Evolutionary conservation across 768 basidiomycete genomes (phyloP).

Genomic region (Boletus insuetus): DNA sequence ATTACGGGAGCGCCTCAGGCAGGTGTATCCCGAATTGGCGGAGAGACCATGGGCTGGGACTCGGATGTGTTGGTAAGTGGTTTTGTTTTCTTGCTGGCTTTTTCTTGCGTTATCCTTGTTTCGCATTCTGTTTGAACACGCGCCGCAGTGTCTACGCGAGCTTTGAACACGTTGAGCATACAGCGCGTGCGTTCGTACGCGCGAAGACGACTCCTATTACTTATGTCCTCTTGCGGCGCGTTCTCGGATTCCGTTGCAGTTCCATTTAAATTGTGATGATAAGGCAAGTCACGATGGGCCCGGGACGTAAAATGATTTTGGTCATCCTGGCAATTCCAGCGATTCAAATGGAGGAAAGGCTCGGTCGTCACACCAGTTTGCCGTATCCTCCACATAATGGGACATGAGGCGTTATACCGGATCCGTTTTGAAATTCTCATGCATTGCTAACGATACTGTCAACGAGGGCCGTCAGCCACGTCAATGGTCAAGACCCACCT

Average conservation of each 20-base stretch:
- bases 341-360: background rate
- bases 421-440: background rate
- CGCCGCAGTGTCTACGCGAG: background rate
- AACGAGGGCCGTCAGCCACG: background rate
- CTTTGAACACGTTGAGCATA: background rate
- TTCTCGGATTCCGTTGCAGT: background rate
- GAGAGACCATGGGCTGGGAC: constrained; percentile 69
- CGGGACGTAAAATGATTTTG: background rate
- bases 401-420: background rate
- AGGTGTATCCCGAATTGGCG: constrained; percentile 76
- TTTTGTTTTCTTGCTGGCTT: background rate
- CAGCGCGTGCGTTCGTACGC: background rate
- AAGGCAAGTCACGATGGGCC: background rate
- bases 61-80: constrained; percentile 80
- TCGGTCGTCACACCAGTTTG: too few species aligned
- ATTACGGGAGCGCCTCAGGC: constrained; percentile 50
- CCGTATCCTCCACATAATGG: background rate
- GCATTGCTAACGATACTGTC: background rate
- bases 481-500: background rate
- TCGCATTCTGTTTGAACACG: background rate
- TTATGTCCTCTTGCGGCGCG: background rate
- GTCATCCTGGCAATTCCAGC: background rate
- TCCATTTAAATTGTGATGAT: background rate
- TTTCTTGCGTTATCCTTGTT: background rate
- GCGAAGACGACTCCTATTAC: background rate